Percentiles rank a stretch among this genome's conserved stretches.
Conservation (phyloP, 805 yeast species). For the Myxozyma geophila region DNA sequence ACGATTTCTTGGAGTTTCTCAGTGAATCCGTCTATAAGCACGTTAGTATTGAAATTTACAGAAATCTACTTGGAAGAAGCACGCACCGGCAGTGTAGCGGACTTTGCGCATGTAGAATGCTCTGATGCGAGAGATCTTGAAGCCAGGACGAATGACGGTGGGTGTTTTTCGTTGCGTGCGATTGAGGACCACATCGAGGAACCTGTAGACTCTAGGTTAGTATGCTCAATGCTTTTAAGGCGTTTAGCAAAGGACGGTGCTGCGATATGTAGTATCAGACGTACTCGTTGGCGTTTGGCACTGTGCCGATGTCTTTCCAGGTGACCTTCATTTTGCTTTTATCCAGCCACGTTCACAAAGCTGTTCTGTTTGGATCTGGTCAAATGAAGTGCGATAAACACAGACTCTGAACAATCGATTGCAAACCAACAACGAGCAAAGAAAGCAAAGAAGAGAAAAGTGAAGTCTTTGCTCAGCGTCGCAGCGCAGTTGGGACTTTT, state of each 20-base stretch:
- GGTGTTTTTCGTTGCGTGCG: slow-evolving; percentile 99
- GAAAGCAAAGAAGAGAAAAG: too few species aligned
- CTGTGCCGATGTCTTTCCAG: slow-evolving; percentile 98
- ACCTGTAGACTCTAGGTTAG: slow-evolving; percentile 34
- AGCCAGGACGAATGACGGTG: slow-evolving; percentile 96
- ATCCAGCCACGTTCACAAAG: not conserved
- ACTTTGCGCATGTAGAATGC: slow-evolving; percentile 99
- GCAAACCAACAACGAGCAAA: too few species aligned
- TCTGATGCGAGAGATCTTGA: slow-evolving; percentile 92
- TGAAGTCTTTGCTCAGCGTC: too few species aligned
- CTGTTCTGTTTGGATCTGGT: too few species aligned
- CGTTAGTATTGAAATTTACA: not conserved
- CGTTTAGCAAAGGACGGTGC: not conserved
- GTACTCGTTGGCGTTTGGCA: slow-evolving; percentile 82
- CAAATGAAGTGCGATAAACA: too few species aligned
- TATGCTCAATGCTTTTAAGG: not conserved
- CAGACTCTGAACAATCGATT: too few species aligned
- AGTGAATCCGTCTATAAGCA: slow-evolving; percentile 66
- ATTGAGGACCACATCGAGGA: slow-evolving; percentile 94
- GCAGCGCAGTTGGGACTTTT: too few species aligned
- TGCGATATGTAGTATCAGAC: slow-evolving; percentile 5
- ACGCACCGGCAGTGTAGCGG: slow-evolving; percentile 75
- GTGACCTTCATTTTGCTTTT: slow-evolving; percentile 77
- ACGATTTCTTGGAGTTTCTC: slow-evolving; percentile 89
- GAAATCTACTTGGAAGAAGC: not conserved